Base-by-base conservation (phyloP, 176 grass and related monocot species). In the Alloteropsis semialata region DNA sequence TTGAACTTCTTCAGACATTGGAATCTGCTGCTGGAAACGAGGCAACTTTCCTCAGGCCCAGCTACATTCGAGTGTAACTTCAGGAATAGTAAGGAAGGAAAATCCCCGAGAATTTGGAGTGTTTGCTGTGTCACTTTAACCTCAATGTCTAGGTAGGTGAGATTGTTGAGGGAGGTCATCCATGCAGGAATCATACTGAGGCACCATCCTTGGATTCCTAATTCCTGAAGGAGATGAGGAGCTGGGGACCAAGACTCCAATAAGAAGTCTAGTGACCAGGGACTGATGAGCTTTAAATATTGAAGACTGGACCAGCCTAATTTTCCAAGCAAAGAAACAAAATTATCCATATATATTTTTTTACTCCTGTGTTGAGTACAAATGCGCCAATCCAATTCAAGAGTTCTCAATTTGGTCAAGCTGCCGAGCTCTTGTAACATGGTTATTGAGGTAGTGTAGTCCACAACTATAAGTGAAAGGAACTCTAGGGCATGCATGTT, bases 331-430 rank as follows among this genome's bases (percentile, higher is more conserved):
- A 65, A 72, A 0, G 44, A 77, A 38, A 82, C 28, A 24, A 89
- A 82, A 77, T 3, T 77, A 49, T 82, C n/a, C 0, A 0, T 0
- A 1, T 82, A 82, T 18, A 4, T 29, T 5, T n/a, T 46, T 65
- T 17, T 77, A 38, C n/a, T n/a, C 82, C 14, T 57, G 72, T 72
- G 45, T 0, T 3, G 10, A 10, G 7, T 10, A 46, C 29, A 43
- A 9, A 90, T 72, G 72, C 62, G 76, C 88, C 82, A 89, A 65
- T 65, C 64, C 5, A 90, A 14, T 8, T 5, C 54, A 9, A 90
- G 83, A 9, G 22, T 82, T 65, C 88, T 89, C 65, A 89, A 24
- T 71, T 76, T 82, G 22, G 72, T 86, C 56, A 89, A 77, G 8
- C 14, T 77, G 6, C 83, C 82, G 2, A 89, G 37, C 12, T 85